Conservation (phyloP, 192 early-diverging fungal genomes). For the Chytriomyces sp. region DNA sequence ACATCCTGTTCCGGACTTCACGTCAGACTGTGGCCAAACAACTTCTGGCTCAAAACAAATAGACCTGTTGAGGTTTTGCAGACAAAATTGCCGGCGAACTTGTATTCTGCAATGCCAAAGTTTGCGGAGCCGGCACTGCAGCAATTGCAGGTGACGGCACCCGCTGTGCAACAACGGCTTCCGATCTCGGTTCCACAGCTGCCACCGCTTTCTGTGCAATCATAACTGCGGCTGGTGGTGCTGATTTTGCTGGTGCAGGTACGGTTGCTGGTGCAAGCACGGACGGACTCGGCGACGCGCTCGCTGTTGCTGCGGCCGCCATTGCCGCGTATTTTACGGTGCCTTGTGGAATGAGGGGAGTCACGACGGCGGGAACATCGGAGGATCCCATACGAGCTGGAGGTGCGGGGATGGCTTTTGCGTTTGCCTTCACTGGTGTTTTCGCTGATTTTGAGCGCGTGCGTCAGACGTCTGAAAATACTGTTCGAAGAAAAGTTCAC, state of each 20-base stretch:
- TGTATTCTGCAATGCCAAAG: background rate
- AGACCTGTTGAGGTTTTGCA: background rate
- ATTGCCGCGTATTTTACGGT: slow-evolving; percentile 28
- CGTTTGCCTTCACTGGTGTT: background rate
- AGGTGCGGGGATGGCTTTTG: background rate
- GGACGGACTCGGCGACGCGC: background rate
- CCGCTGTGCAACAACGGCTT: too few species aligned
- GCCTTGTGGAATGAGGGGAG: slow-evolving; percentile 27
- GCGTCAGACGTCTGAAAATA: background rate
- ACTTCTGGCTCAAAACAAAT: background rate
- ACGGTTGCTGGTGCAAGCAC: background rate
- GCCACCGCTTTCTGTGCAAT: too few species aligned
- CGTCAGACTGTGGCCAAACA: background rate
- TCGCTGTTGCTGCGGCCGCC: slow-evolving; percentile 28
- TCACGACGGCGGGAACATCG: slow-evolving; percentile 15
- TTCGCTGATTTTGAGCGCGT: background rate
- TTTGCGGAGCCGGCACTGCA: background rate
- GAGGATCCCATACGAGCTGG: background rate
- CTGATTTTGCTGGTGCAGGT: slow-evolving; percentile 2
- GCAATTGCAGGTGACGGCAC: background rate
- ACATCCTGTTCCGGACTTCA: background rate
- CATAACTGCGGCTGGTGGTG: background rate
- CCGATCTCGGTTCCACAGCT: too few species aligned
- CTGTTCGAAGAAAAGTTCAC: slow-evolving; percentile 15
- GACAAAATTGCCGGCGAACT: too few species aligned